Percentiles rank a stretch among this genome's conserved stretches.
phyloP scores from a whole-genome alignment of 176 grass and related monocot species.

The Hordeum marinum region DNA sequence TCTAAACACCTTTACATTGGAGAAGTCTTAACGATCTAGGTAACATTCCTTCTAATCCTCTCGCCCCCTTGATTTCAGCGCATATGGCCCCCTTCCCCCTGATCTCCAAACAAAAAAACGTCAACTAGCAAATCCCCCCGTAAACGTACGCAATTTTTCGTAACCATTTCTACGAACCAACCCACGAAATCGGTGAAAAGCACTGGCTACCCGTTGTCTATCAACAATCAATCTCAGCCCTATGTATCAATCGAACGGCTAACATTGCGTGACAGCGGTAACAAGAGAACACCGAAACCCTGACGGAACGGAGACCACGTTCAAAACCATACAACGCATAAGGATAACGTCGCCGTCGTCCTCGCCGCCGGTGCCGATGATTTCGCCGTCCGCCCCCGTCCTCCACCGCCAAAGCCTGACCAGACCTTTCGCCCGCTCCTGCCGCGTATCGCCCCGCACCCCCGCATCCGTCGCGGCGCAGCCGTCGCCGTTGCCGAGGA shows the following conservation, averaged over 20 bases:
- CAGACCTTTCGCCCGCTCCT: not conserved
- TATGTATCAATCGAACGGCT: not conserved
- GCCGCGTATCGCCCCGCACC: too few relatives aligned
- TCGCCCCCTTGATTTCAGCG: too few relatives aligned
- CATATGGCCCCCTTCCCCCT: too few relatives aligned
- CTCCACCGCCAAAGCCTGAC: not conserved
- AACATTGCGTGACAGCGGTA: not conserved
- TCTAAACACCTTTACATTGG: too few relatives aligned
- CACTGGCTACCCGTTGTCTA: not conserved
- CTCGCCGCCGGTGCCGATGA: constrained; percentile 31
- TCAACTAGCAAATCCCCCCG: too few relatives aligned
- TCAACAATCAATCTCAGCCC: not conserved
- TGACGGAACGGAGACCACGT: not conserved
- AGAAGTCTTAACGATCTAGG: too few relatives aligned
- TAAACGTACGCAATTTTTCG: too few relatives aligned
- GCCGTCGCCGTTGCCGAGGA: not conserved
- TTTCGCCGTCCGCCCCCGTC: not conserved
- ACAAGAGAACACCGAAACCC: not conserved
- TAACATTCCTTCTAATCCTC: too few relatives aligned
- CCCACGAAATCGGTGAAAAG: not conserved
- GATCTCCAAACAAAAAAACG: too few relatives aligned
- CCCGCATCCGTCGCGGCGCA: not conserved
- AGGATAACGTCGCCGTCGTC: constrained; percentile 3
- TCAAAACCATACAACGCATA: not conserved
- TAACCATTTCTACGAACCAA: too few relatives aligned